Conservation (phyloP, 2,329 filamentous ascomycete species). For the Fusarium sp. region DNA sequence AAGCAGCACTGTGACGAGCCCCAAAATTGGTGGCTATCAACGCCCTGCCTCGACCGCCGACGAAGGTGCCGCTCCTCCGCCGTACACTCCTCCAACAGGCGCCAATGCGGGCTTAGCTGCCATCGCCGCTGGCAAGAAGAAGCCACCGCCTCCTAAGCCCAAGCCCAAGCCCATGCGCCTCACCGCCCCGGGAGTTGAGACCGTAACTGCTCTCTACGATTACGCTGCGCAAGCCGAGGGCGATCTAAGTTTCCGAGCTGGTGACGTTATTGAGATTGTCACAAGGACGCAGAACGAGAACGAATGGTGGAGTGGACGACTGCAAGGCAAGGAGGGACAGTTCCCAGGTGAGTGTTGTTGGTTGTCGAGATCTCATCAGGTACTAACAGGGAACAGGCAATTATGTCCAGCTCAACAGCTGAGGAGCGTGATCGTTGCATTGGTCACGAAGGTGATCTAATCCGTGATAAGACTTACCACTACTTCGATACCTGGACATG, state of each 20-base stretch:
- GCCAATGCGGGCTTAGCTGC: slow-evolving; percentile 55
- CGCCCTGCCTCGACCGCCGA: slow-evolving; percentile 49
- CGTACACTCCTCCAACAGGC: slow-evolving; percentile 66
- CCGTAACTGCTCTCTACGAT: slow-evolving; percentile 91
- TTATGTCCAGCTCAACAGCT: slow-evolving; percentile 55
- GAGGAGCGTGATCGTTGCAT: slow-evolving; percentile 7
- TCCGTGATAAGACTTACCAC: slow-evolving; percentile 6
- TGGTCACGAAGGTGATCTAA: not conserved
- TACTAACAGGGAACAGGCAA: slow-evolving; percentile 54
- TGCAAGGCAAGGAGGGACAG: slow-evolving; percentile 84
- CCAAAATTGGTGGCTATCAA: slow-evolving; percentile 49
- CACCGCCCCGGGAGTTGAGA: slow-evolving; percentile 73
- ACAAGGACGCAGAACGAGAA: slow-evolving; percentile 87
- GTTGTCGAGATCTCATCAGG: not conserved
- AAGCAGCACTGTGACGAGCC: slow-evolving; percentile 26
- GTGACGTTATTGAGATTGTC: slow-evolving; percentile 90
- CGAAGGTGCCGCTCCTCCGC: slow-evolving; percentile 72
- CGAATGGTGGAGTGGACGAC: slow-evolving; percentile 93
- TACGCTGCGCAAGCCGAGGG: slow-evolving; percentile 96
- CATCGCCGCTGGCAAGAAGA: slow-evolving; percentile 66
- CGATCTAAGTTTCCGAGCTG: slow-evolving; percentile 88
- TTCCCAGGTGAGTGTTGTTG: slow-evolving; percentile 79
- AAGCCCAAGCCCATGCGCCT: slow-evolving; percentile 83
- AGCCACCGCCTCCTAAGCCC: slow-evolving; percentile 72
- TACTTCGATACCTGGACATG: slow-evolving; percentile 20